Base-by-base conservation (phyloP, 1,139 yeast species). In the Nakaseomyces bracarensis region DNA sequence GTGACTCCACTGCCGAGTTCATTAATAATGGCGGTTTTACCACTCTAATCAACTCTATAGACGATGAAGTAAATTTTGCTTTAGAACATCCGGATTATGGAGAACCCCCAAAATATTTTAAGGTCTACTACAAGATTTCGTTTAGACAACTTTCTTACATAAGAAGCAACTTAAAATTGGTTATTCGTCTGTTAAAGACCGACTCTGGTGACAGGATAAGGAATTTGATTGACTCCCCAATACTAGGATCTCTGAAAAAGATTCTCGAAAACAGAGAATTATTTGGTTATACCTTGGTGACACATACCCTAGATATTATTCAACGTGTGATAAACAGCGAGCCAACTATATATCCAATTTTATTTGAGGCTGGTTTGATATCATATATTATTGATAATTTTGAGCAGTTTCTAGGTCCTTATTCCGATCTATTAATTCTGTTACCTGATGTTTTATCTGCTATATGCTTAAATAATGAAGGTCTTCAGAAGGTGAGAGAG, bases 121-220 rank as follows among this genome's bases (percentile, higher is more conserved):
- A 69, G n/a, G 76, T 74, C 11, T 72, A 79, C 43, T 82, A 78
- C 53, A 60, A 67, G 2, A 75, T 84, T 29, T 70, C 82, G 3
- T 81, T 76, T 53, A 70, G 79, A 49, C 87, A 84, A 52, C 77
- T 83, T 4, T 77, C 75, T 36, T 71, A 72, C 48, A 67, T 81
- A 22, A 66, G 75, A 43, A 71, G 74, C 39, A 46, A 71, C 27
- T 49, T 86, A 56, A 82, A 78, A 47, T 71, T 87, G 33, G 78
- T 81, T 0, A 66, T 78, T 15, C 75, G 79, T 47, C 66, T 87
- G 39, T 71, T 89, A 36, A 78, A 76, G 46, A 72, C 80, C 28
- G 86, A 85, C 44, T 74, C 83, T 14, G 94, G 95, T 25, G 96
- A 87, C 58, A 71, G 94, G 45, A 74, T 86, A 50, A 75, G 96